A percentile compares a stretch with the other conserved stretches of the same genome.
Evolutionary conservation across 768 basidiomycete genomes (phyloP).

Genomic region (Serendipita sp.): DNA sequence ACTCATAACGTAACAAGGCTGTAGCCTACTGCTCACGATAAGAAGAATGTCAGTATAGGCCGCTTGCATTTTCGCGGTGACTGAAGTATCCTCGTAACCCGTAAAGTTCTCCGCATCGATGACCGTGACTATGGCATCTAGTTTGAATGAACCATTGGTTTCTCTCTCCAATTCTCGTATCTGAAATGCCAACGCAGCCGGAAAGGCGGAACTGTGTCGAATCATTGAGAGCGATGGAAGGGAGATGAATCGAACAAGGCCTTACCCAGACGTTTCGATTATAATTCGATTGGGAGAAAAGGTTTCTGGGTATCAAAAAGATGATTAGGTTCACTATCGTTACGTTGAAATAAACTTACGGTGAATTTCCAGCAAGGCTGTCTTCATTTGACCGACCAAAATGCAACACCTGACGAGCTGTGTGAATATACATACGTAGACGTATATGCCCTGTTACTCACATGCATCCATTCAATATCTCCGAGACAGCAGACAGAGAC

Average conservation of each 20-base stretch:
- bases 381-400: conserved; percentile 89
- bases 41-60: conserved; percentile 86
- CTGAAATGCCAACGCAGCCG: conserved; percentile 88
- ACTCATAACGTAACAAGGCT: background rate
- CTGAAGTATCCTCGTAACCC: conserved; percentile 85
- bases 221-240: conserved; percentile 1
- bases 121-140: conserved; percentile 87
- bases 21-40: conserved; percentile 35
- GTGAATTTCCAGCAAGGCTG: conserved; percentile 73
- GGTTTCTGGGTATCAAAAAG: conserved; percentile 43
- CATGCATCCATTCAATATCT: conserved; percentile 96
- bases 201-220: conserved; percentile 78
- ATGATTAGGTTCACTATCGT: too few relatives aligned
- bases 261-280: conserved; percentile 81
- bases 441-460: conserved; percentile 29
- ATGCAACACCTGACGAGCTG: conserved; percentile 59
- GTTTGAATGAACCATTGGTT: conserved; percentile 53
- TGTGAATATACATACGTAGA: background rate
- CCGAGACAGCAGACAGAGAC: conserved; percentile 71
- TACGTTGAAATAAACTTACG: too few relatives aligned
- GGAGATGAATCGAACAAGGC: conserved; percentile 9
- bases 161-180: conserved; percentile 79
- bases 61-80: conserved; percentile 89
- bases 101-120: conserved; percentile 78
- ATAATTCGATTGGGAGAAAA: conserved; percentile 81